phyloP scores from a whole-genome alignment of 257 asterid genomes.

The Ilex aquifolium region DNA sequence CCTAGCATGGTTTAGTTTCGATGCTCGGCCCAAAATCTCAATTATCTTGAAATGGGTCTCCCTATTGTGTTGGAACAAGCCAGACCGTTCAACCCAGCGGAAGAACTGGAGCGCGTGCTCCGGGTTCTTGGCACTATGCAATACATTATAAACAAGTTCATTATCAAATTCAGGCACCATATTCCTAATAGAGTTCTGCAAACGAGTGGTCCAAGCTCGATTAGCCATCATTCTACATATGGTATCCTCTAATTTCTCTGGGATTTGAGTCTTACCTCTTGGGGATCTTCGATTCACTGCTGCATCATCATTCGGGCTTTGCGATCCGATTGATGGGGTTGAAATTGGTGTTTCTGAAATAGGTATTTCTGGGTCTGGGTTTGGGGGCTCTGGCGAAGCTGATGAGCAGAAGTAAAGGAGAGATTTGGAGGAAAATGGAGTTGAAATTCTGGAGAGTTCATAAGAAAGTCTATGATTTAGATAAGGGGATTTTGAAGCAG shows the following conservation, averaged over 20 bases:
- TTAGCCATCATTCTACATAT: conserved; percentile 83
- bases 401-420: conserved; percentile 37
- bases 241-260: conserved; percentile 56
- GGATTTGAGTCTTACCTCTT: conserved; percentile 37
- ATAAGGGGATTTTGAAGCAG: conserved; percentile 32
- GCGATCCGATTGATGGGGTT: not conserved
- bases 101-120: conserved; percentile 95
- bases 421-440: conserved; percentile 39
- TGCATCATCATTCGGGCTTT: not conserved
- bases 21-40: conserved; percentile 67
- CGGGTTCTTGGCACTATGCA: conserved; percentile 55
- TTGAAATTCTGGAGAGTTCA: conserved; percentile 20
- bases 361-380: conserved; percentile 4
- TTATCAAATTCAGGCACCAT: conserved; percentile 67
- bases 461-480: conserved; percentile 18
- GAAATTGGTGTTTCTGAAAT: conserved; percentile 1
- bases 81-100: conserved; percentile 87
- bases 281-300: not conserved
- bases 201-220: conserved; percentile 89
- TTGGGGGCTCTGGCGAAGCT: not conserved
- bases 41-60: conserved; percentile 73
- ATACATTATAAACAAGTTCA: conserved; percentile 73
- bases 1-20: conserved; percentile 81
- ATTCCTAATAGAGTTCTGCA: conserved; percentile 74
- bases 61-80: conserved; percentile 47